Conservation (phyloP, 1,139 yeast genomes). For the Suhomyces yuchorum region DNA sequence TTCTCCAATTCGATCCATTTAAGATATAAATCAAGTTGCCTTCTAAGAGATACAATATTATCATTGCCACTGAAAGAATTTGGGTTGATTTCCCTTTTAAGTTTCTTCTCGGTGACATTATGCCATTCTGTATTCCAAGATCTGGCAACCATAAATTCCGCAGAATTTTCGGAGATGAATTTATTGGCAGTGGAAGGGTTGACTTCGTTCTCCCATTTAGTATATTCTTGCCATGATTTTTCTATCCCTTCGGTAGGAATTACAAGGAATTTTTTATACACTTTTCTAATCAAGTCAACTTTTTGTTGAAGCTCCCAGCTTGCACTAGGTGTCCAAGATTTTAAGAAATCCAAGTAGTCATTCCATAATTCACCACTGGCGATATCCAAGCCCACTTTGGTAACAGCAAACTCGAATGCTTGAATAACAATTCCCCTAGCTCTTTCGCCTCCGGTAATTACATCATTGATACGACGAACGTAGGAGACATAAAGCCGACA, state of each 20-base stretch:
- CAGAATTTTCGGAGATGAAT: constrained; percentile 78
- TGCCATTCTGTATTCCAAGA: constrained; percentile 75
- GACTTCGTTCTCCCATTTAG: constrained; percentile 78
- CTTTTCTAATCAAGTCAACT: constrained; percentile 72
- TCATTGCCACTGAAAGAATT: constrained; percentile 24
- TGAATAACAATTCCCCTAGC: constrained; percentile 75
- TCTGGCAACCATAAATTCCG: constrained; percentile 89
- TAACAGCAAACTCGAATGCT: constrained; percentile 84
- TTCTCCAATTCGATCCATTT: constrained; percentile 82
- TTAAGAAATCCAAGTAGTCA: constrained; percentile 79
- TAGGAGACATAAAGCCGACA: constrained; percentile 79
- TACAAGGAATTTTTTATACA: constrained; percentile 67
- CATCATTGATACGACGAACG: constrained; percentile 76
- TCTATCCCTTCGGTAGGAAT: constrained; percentile 79
- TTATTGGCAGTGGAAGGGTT: constrained; percentile 81
- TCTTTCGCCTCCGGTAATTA: constrained; percentile 80
- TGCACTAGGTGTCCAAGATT: constrained; percentile 74
- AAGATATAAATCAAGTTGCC: constrained; percentile 61
- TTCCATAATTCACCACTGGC: constrained; percentile 75
- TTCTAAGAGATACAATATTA: constrained; percentile 27
- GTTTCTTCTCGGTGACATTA: constrained; percentile 50
- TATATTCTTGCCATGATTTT: constrained; percentile 77
- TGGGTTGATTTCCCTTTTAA: constrained; percentile 42
- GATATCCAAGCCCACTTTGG: constrained; percentile 77
- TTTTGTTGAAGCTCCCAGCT: constrained; percentile 89